phyloP scores from a whole-genome alignment of 257 asterid genomes.

The Solanum appendiculatum region DNA sequence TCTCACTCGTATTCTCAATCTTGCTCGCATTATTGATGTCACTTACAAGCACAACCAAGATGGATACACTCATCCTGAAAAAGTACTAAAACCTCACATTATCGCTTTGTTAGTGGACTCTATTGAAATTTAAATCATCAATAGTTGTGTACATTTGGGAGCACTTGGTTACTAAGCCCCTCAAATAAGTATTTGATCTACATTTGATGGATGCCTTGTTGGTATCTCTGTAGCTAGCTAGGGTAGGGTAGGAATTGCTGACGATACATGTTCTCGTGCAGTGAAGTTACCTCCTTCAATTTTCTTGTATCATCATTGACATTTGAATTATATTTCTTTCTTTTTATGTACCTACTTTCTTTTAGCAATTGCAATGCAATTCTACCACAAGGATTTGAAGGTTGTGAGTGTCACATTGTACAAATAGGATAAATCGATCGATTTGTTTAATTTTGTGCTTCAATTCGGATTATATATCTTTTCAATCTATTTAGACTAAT shows the following conservation, averaged over 20 bases:
- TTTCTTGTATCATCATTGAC: not conserved
- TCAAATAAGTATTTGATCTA: not conserved
- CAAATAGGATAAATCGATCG: too few species aligned
- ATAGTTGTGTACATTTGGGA: not conserved
- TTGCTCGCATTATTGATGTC: slow-evolving; percentile 25
- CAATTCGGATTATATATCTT: too few species aligned
- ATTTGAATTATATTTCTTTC: not conserved
- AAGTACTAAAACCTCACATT: slow-evolving; percentile 24
- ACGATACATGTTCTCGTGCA: not conserved
- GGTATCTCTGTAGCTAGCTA: not conserved
- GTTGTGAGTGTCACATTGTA: too few species aligned
- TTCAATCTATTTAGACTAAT: too few species aligned
- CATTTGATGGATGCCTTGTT: not conserved
- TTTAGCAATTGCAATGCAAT: too few species aligned
- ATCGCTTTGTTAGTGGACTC: slow-evolving; percentile 14
- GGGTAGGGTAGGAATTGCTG: not conserved
- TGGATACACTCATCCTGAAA: slow-evolving; percentile 41
- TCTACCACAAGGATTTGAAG: too few species aligned
- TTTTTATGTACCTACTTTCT: too few species aligned
- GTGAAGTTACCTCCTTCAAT: not conserved
- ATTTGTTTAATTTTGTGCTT: too few species aligned
- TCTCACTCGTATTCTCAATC: slow-evolving; percentile 9
- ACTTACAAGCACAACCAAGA: slow-evolving; percentile 24
- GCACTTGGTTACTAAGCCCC: not conserved
- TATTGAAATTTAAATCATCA: not conserved